A percentile compares a stretch with the other conserved stretches of the same genome.
Conservation (phyloP, 2,329 filamentous ascomycete genomes). For the Trichoderma citrinoviride region DNA sequence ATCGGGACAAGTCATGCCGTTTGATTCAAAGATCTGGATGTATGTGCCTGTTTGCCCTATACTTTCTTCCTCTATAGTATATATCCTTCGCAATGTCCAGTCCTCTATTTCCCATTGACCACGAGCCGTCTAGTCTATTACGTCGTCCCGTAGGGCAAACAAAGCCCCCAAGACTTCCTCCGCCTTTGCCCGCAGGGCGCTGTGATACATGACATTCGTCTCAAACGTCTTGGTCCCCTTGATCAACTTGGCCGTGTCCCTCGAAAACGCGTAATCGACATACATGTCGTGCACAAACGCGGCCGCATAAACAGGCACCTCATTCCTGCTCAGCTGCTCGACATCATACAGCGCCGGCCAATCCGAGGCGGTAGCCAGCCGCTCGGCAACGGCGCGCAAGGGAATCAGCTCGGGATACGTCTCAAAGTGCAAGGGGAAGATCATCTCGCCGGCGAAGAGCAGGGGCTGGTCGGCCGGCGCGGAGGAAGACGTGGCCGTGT, state of each 20-base stretch:
- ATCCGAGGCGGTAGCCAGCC: slow-evolving; percentile 63
- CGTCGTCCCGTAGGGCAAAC: slow-evolving; percentile 72
- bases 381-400: slow-evolving; percentile 65
- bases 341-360: slow-evolving; percentile 79
- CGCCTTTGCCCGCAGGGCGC: slow-evolving; percentile 69
- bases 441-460: slow-evolving; percentile 90
- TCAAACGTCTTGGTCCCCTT: slow-evolving; percentile 76
- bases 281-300: slow-evolving; percentile 90
- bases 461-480: slow-evolving; percentile 46
- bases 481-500: slow-evolving; percentile 31
- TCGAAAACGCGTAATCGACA: slow-evolving; percentile 73
- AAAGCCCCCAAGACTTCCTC: slow-evolving; percentile 75
- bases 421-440: slow-evolving; percentile 82
- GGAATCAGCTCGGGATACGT: slow-evolving; percentile 72
- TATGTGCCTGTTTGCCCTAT: neutral
- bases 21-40: neutral
- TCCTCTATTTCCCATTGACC: neutral
- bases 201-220: slow-evolving; percentile 85
- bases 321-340: slow-evolving; percentile 68
- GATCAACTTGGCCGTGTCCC: slow-evolving; percentile 71
- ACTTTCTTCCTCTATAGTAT: no score
- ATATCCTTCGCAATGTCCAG: neutral
- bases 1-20: neutral
- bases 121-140: slow-evolving; percentile 47
- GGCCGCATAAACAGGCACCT: slow-evolving; percentile 82